Evolutionary conservation across 192 early-diverging fungal genomes (phyloP).

Genomic region (Coemansia aciculifera): DNA sequence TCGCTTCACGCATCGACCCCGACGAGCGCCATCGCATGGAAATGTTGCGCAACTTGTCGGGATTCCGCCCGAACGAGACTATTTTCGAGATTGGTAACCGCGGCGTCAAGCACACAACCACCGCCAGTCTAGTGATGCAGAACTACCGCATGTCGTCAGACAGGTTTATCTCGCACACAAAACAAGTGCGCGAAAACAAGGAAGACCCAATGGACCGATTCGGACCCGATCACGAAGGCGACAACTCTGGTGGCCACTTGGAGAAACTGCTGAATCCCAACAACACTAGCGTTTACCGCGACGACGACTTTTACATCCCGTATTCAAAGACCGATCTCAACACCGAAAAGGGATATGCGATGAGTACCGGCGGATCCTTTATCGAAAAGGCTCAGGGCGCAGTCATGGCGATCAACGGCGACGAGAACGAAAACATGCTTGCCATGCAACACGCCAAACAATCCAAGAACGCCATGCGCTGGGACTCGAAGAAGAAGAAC

Average conservation of each 20-base stretch:
- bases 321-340: conserved; percentile 82
- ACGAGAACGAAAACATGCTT: conserved; percentile 70
- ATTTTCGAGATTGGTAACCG: conserved; percentile 92
- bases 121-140: conserved; percentile 68
- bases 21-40: conserved; percentile 65
- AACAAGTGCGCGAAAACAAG: conserved; percentile 34
- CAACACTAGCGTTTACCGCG: conserved; percentile 53
- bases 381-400: conserved; percentile 77
- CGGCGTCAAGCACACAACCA: conserved; percentile 73
- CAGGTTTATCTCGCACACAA: conserved; percentile 29
- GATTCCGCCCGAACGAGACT: conserved; percentile 87
- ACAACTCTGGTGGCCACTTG: conserved; percentile 7
- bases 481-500: conserved; percentile 93
- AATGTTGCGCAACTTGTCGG: conserved; percentile 73
- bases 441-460: conserved; percentile 60
- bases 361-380: conserved; percentile 72
- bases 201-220: conserved; percentile 44
- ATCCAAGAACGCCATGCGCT: conserved; percentile 63
- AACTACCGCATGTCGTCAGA: conserved; percentile 55
- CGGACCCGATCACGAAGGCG: conserved; percentile 36
- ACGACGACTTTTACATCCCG: conserved; percentile 87
- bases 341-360: conserved; percentile 82
- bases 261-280: conserved; percentile 29
- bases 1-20: conserved; percentile 57
- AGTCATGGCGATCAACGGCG: conserved; percentile 74